phyloP scores from a whole-genome alignment of 2,329 filamentous ascomycete genomes.

The Penicillium nordicum region DNA sequence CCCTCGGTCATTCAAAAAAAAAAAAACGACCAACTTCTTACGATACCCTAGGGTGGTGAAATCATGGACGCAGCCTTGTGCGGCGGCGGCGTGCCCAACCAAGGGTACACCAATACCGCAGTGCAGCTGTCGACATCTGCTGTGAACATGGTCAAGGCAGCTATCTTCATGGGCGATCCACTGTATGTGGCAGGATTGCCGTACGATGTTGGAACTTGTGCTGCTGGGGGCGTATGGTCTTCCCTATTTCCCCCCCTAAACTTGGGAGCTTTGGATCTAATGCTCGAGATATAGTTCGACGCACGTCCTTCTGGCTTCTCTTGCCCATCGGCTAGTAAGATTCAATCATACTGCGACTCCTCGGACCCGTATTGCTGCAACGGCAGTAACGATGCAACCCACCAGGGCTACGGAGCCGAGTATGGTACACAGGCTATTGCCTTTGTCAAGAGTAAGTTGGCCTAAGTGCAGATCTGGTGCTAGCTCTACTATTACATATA shows the following conservation, averaged over 20 bases:
- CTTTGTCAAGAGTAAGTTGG: conserved; percentile 52
- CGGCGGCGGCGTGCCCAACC: conserved; percentile 52
- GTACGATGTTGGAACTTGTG: conserved; percentile 62
- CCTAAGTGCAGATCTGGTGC: not conserved
- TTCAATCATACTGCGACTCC: conserved; percentile 64
- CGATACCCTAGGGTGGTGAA: conserved; percentile 51
- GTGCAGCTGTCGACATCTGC: conserved; percentile 47
- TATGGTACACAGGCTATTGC: conserved; percentile 59
- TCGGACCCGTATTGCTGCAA: conserved; percentile 65
- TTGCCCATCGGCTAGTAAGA: conserved; percentile 55
- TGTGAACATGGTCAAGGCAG: conserved; percentile 57
- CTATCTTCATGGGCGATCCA: conserved; percentile 64
- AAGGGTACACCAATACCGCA: conserved; percentile 47
- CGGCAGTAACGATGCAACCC: conserved; percentile 57
- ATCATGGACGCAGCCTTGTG: conserved; percentile 63
- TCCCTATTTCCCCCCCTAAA: not conserved
- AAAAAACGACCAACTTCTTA: not conserved
- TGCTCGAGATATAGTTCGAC: conserved; percentile 51
- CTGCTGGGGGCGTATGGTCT: conserved; percentile 54
- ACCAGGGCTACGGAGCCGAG: conserved; percentile 60
- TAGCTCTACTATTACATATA: not conserved
- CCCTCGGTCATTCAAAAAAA: not conserved
- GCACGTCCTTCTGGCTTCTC: conserved; percentile 56
- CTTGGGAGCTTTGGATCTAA: not conserved
- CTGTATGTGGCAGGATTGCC: conserved; percentile 54